A percentile compares a stretch with the other conserved stretches of the same genome.
Conservation (phyloP, 2,329 filamentous ascomycete species). For the Fusarium liriodendri region DNA sequence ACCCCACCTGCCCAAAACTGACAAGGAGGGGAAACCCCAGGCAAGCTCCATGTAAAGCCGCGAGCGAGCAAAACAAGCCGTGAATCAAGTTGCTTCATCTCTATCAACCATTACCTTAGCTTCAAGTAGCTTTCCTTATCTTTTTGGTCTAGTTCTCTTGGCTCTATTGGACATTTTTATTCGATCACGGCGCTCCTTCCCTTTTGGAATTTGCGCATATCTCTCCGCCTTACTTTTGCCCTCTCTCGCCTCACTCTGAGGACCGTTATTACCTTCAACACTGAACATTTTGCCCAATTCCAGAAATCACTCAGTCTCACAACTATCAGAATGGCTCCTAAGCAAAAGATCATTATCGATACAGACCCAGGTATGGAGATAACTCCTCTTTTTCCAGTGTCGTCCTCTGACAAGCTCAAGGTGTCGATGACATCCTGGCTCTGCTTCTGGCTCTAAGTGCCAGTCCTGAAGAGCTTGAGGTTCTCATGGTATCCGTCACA, state of each 20-base stretch:
- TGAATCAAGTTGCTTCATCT: slow-evolving; percentile 4
- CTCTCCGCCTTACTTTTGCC: not conserved
- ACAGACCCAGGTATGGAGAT: slow-evolving; percentile 80
- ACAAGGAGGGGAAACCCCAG: slow-evolving; percentile 39
- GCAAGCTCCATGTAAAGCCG: not conserved
- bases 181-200: not conserved
- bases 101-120: slow-evolving; percentile 10
- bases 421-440: slow-evolving; percentile 91
- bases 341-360: slow-evolving; percentile 90
- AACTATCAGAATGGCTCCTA: slow-evolving; percentile 64
- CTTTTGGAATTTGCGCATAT: not conserved
- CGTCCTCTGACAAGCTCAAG: slow-evolving; percentile 48
- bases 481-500: slow-evolving; percentile 87
- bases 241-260: not conserved
- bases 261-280: not conserved
- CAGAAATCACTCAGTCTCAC: not conserved
- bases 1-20: slow-evolving; percentile 40
- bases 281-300: not conserved
- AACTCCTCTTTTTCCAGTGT: no score
- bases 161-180: not conserved
- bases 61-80: slow-evolving; percentile 1
- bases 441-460: slow-evolving; percentile 88
- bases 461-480: slow-evolving; percentile 84
- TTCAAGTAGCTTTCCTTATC: not conserved
- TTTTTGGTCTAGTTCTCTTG: not conserved